These are phyloP conservation scores for Calocybe gambosa DNA, from an alignment of 1,284 basidiomycete species.

Conservation along the genomic window DNA sequence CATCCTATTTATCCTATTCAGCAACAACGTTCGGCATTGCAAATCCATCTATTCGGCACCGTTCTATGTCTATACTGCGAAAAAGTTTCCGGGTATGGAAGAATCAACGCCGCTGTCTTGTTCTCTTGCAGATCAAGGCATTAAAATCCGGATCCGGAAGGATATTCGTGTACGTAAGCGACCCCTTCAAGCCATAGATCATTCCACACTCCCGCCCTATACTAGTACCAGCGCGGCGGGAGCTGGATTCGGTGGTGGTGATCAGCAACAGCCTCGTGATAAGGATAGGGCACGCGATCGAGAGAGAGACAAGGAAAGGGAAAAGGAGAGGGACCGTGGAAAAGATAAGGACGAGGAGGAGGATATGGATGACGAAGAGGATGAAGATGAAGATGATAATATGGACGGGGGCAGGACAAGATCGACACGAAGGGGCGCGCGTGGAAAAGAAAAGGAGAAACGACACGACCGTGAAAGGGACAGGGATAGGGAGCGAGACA, in stretches of 20 bases:
- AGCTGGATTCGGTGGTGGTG: constrained; percentile 1
- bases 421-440: background rate
- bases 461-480: constrained; percentile 3
- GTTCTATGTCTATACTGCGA: constrained; percentile 90
- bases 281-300: constrained; percentile 9
- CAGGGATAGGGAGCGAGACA: constrained; percentile 1
- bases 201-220: constrained; percentile 28
- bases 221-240: constrained; percentile 8
- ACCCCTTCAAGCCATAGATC: constrained; percentile 38
- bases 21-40: constrained; percentile 81
- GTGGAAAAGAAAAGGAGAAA: constrained; percentile 6
- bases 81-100: constrained; percentile 93
- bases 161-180: constrained; percentile 78
- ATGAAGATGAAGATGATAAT: constrained; percentile 9
- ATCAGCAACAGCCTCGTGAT: background rate
- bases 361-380: constrained; percentile 18
- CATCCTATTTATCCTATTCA: constrained; percentile 23
- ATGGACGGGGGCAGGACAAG: constrained; percentile 4
- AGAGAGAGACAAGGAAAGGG: constrained; percentile 8
- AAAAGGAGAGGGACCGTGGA: constrained; percentile 6
- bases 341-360: constrained; percentile 16
- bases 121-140: constrained; percentile 85
- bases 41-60: constrained; percentile 82
- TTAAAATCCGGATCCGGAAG: constrained; percentile 89
- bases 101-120: constrained; percentile 86